A percentile compares a stretch with the other conserved stretches of the same genome.
phyloP scores from a whole-genome alignment of 345 rosid species.

The Cardamine resedifolia region DNA sequence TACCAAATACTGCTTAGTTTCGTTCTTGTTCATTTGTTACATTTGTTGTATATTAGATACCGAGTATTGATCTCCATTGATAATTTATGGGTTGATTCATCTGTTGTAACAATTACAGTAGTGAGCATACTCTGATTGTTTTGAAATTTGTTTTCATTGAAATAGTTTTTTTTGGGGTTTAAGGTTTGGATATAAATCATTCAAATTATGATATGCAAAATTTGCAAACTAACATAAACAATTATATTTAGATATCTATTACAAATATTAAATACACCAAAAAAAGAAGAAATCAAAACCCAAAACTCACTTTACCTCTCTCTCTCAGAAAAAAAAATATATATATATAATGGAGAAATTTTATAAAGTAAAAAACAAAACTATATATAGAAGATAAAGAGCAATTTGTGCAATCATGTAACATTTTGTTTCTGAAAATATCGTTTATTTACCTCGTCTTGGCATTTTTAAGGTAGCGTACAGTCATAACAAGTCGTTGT shows the following conservation, averaged over 20 bases:
- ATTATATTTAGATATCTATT: background rate
- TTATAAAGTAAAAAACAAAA: background rate
- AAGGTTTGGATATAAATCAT: background rate
- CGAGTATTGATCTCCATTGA: no score
- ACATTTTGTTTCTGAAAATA: background rate
- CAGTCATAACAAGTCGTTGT: constrained; percentile 81
- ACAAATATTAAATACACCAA: constrained; percentile 7
- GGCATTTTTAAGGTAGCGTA: constrained; percentile 67
- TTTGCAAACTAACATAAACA: background rate
- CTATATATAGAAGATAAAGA: background rate
- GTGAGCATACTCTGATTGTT: constrained; percentile 4
- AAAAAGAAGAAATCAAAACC: background rate
- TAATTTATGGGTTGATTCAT: constrained; percentile 9
- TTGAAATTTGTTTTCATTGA: background rate
- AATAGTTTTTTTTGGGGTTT: background rate
- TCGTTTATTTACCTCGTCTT: constrained; percentile 44
- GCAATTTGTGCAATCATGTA: constrained; percentile 27
- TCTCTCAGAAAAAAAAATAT: background rate
- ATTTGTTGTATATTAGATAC: no score
- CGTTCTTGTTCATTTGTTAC: constrained; percentile 8
- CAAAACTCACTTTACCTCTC: constrained; percentile 14
- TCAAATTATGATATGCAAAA: background rate
- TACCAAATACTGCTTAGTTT: constrained; percentile 4
- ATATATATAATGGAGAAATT: background rate
- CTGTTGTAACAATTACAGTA: constrained; percentile 12